Base-by-base conservation (phyloP, 306 rosid genomes). In the Medicago arabica region DNA sequence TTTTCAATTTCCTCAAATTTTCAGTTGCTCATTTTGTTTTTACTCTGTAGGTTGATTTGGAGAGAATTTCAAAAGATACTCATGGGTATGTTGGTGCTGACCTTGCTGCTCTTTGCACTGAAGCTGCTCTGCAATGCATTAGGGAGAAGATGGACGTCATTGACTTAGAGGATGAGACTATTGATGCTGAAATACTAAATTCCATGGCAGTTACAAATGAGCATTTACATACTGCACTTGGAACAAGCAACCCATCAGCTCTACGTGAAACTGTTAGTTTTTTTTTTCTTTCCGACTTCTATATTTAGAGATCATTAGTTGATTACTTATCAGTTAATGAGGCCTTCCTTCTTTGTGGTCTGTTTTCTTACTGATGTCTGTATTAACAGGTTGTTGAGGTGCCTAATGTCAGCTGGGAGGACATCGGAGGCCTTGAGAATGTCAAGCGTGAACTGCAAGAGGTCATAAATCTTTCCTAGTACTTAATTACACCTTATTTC, bases 61-160 rank as follows among this genome's bases (percentile, higher is more conserved):
- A 81, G 71, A 83, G 83, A 76, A 87, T 89, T 75, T 38, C 88
- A 61, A 85, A 85, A 69, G 87, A 87, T 53, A 87, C 91, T 0
- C 93, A 89, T 79, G 89, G 93, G 1, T 89, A 89, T 85, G 91
- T 89, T 77, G 93, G 93, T 67, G 89, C 89, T 14, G 91, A 89
- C 67, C 89, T 89, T 74, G 93, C 91, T 55, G 93, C 93, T 68
- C 91, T 89, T 61, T 89, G 93, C 67, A 89, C 89, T 36, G 90
- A 89, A 84, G 93, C 93, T 63, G 89, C 93, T 31, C 60, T 89
- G 69, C 93, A 89, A 66, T 89, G 90, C 84, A 89, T 89, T 65
- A 83, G 93, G 71, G 93, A 89, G 84, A 89, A 89, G 71, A 89
- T 89, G 93, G 93, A 89, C 43, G 83, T 88, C 34, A 88, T 85